Conservation (phyloP, 1,139 yeast genomes). For the Pichia sp. region DNA sequence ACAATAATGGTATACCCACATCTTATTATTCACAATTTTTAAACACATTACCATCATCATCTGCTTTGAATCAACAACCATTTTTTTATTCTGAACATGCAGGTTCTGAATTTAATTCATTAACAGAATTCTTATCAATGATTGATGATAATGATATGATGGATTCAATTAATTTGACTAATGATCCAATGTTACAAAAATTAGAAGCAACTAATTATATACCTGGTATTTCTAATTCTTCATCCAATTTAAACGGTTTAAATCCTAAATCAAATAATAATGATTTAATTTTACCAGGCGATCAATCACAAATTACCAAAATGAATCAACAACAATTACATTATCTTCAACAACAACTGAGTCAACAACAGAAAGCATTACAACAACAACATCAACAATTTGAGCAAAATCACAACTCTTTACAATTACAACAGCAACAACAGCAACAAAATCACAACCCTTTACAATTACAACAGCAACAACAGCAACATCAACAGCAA, state of each 20-base stretch:
- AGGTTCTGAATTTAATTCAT: conserved; percentile 85
- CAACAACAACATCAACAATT: conserved; percentile 6
- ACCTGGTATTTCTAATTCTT: conserved; percentile 1
- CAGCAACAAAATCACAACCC: conserved; percentile 3
- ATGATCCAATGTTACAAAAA: conserved; percentile 32
- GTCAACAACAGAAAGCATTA: conserved; percentile 8
- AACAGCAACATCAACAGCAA: too few species aligned
- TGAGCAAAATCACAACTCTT: conserved; percentile 9
- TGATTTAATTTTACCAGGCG: not conserved
- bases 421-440: not conserved
- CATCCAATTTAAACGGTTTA: not conserved
- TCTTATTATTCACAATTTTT: not conserved
- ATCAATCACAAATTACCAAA: not conserved
- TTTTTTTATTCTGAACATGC: conserved; percentile 87
- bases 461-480: conserved; percentile 7
- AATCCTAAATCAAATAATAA: not conserved
- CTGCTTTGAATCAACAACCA: conserved; percentile 57
- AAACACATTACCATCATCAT: conserved; percentile 15
- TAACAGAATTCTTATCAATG: conserved; percentile 85
- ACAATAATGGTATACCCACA: not conserved
- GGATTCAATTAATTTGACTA: conserved; percentile 37
- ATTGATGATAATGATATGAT: conserved; percentile 75
- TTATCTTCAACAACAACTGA: conserved; percentile 14
- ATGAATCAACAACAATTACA: conserved; percentile 6
- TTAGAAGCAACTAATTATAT: conserved; percentile 23